Evolutionary conservation across 345 rosid genomes (phyloP), one percentile per base, ranked within the genome.

Genomic region (Barbarea vulgaris): DNA sequence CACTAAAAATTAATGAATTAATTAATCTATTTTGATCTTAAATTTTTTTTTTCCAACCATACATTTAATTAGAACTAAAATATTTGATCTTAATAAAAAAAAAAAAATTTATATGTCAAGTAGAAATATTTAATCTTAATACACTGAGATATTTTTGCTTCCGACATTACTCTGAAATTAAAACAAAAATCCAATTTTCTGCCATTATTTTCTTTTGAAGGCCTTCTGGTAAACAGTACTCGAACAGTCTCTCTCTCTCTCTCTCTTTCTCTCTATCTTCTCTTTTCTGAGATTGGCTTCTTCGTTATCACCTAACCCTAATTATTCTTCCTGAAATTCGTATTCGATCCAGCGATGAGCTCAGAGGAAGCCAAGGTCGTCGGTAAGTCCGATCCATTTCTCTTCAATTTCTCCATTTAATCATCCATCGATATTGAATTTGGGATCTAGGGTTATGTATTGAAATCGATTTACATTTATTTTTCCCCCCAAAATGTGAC

Each of bases 361-460:
- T 77, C 76, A 3, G 80, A 63, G 61, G 80, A 77, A 70, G 71
- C 76, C 33, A 77, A 70, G 54, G 80, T 77, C 67, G 80, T 77
- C 8, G 80, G 80, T 77, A 70, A 34, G 80, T 54, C 34, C 59
- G 37, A 46, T 68, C 55, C 25, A 24, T 46, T 42, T 7, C 18
- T 28, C 2, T 57, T 53, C 0, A 5, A 6, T 28, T 17, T 52
- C 0, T 54, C 30, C 22, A 9, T 65, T 11, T 31, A 17, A 33
- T 46, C 51, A 7, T 52, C 28, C 9, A 24, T 55, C 60, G 8
- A 6, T 7, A 21, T 41, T n/a, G 7, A 5, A 30, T 14, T 77
- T 27, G 22, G 27, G 63, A 77, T 77, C 80, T 77, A 64, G 72
- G 76, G 53, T 34, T 77, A 15, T 53, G 4, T 22, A 7, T 25